These are phyloP conservation scores for Achaetomium macrosporum DNA, from an alignment of 2,329 filamentous ascomycete genomes.

Conservation along the genomic window DNA sequence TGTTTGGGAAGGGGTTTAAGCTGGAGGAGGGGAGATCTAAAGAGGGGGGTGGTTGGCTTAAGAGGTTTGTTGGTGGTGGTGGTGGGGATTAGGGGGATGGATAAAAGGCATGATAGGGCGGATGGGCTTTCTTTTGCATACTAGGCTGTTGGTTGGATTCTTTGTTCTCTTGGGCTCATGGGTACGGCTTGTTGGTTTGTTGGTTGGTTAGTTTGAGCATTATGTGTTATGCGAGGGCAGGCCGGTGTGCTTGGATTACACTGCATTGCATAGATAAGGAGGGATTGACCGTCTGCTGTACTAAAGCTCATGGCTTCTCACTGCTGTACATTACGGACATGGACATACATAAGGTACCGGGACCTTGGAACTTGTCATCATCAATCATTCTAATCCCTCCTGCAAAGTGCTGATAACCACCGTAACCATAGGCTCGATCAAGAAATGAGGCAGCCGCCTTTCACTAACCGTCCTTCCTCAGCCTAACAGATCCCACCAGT, in stretches of 20 bases:
- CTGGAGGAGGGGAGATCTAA: conserved; percentile 25
- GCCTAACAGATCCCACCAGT: background rate
- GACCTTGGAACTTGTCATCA: too few species aligned
- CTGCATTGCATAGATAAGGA: conserved; percentile 2
- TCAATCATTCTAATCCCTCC: too few species aligned
- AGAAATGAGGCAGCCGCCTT: too few species aligned
- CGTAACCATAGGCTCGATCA: too few species aligned
- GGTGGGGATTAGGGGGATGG: background rate
- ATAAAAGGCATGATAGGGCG: background rate
- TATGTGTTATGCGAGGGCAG: background rate
- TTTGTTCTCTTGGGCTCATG: background rate
- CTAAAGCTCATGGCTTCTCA: too few species aligned
- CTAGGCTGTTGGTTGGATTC: background rate
- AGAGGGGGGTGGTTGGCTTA: conserved; percentile 15
- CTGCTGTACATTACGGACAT: background rate
- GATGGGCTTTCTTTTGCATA: background rate
- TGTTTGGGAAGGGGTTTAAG: conserved; percentile 41
- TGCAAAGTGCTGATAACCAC: too few species aligned
- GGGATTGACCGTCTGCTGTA: too few species aligned
- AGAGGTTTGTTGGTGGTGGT: conserved; percentile 7
- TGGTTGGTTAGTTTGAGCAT: background rate
- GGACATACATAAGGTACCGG: too few species aligned
- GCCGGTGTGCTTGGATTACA: background rate
- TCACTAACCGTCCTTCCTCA: background rate
- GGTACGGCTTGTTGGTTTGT: too few species aligned